Conservation (phyloP, 2,329 filamentous ascomycete genomes). For the Epichloe typhina region DNA sequence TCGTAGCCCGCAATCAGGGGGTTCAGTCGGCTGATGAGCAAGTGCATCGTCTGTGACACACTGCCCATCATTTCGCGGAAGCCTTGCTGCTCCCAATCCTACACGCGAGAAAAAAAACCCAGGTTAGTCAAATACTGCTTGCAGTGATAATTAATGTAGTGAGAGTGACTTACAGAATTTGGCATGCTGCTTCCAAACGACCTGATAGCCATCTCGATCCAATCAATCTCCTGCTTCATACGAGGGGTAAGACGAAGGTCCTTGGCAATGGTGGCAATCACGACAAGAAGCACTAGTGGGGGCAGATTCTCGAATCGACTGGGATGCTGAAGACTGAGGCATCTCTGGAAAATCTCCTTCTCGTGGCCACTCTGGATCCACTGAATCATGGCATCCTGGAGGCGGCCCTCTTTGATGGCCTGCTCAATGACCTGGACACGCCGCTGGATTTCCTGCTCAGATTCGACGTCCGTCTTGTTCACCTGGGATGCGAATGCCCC, state of each 20-base stretch:
- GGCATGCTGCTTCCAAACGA: constrained; percentile 35
- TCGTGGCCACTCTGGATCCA: constrained; percentile 54
- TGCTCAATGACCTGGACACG: constrained; percentile 46
- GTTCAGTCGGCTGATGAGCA: constrained; percentile 22
- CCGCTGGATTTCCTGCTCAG: constrained; percentile 35
- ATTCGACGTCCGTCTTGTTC: constrained; percentile 21
- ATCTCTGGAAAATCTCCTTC: constrained; percentile 46
- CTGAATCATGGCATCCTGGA: constrained; percentile 49
- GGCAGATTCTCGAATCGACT: constrained; percentile 40
- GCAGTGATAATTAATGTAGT: background rate
- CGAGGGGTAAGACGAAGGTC: constrained; percentile 39
- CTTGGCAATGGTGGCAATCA: constrained; percentile 50
- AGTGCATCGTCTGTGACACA: constrained; percentile 25
- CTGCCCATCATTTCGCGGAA: constrained; percentile 25
- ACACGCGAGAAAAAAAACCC: background rate
- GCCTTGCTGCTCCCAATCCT: constrained; percentile 26
- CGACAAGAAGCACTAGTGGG: constrained; percentile 48
- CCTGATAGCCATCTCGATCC: constrained; percentile 47
- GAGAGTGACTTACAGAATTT: constrained; percentile 33
- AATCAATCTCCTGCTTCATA: constrained; percentile 42
- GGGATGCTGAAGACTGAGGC: constrained; percentile 24
- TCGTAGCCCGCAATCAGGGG: constrained; percentile 20
- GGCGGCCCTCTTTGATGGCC: constrained; percentile 46
- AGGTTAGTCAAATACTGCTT: constrained; percentile 8
- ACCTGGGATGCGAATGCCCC: constrained; percentile 23